Conservation (phyloP, 2,329 filamentous ascomycete species). For the Fusarium sublunatum region DNA sequence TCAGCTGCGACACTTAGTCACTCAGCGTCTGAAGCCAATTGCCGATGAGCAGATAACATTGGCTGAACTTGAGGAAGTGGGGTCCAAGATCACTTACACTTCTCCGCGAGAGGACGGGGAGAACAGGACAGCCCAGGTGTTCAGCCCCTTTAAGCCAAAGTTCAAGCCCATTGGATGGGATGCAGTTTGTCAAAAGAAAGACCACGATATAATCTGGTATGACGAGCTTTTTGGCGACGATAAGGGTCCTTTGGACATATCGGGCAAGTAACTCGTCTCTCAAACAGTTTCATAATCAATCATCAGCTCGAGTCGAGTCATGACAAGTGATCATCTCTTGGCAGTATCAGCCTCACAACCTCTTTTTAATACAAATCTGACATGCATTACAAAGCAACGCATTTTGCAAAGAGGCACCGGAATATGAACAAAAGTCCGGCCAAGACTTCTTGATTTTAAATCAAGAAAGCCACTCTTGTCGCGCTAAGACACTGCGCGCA, state of each 20-base stretch:
- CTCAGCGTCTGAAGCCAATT: conserved; percentile 37
- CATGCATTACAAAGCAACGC: conserved; percentile 9
- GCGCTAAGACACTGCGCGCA: no score
- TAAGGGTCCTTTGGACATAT: conserved; percentile 45
- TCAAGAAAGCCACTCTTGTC: conserved; percentile 7
- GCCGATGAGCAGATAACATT: conserved; percentile 30
- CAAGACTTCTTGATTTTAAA: not conserved
- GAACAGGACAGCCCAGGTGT: conserved; percentile 37
- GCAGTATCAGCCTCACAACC: conserved; percentile 11
- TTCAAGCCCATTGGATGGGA: conserved; percentile 49
- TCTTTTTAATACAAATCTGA: not conserved
- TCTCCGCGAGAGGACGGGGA: conserved; percentile 30
- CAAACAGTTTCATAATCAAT: not conserved
- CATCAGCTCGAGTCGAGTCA: not conserved
- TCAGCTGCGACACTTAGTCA: conserved; percentile 48
- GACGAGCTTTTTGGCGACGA: conserved; percentile 51
- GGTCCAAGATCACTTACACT: conserved; percentile 41
- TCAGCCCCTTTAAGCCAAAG: conserved; percentile 38
- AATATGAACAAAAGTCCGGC: not conserved
- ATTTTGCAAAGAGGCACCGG: not conserved
- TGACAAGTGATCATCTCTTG: conserved; percentile 8
- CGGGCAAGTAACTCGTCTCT: not conserved
- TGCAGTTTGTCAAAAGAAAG: conserved; percentile 49
- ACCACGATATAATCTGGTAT: conserved; percentile 45
- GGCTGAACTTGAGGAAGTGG: conserved; percentile 13